Evolutionary conservation across 2,329 filamentous ascomycete species (phyloP).

Genomic region (Ascocoryne sarcoides): DNA sequence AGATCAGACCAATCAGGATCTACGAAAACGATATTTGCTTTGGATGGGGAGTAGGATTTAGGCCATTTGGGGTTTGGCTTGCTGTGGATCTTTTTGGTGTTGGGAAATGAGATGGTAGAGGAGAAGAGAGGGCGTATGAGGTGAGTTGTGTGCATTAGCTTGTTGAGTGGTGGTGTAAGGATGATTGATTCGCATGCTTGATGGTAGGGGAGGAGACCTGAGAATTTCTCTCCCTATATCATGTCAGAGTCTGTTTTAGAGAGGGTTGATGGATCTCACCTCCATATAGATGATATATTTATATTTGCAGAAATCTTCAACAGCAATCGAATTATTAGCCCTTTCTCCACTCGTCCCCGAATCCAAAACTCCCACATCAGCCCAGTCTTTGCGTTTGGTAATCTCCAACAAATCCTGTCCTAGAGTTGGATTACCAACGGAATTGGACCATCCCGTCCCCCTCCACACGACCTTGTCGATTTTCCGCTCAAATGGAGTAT

Average conservation of each 20-base stretch:
- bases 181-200: conserved; percentile 41
- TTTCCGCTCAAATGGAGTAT: conserved; percentile 28
- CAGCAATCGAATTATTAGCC: conserved; percentile 38
- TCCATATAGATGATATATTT: conserved; percentile 45
- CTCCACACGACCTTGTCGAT: conserved; percentile 40
- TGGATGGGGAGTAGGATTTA: conserved; percentile 24
- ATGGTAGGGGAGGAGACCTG: conserved; percentile 42
- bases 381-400: conserved; percentile 34
- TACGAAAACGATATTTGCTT: conserved; percentile 43
- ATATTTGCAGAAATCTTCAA: conserved; percentile 44
- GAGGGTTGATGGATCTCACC: conserved; percentile 9
- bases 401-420: conserved; percentile 18
- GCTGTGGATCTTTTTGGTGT: conserved; percentile 1
- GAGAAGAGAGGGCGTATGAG: conserved; percentile 38
- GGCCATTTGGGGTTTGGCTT: conserved; percentile 32
- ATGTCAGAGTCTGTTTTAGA: background rate
- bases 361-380: conserved; percentile 37
- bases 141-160: conserved; percentile 43
- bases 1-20: conserved; percentile 43
- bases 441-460: conserved; percentile 41
- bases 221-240: conserved; percentile 39
- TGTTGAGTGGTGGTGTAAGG: conserved; percentile 38
- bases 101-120: conserved; percentile 18
- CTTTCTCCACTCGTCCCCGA: conserved; percentile 18
- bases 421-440: conserved; percentile 19